A percentile compares a stretch with the other conserved stretches of the same genome.
phyloP scores from a whole-genome alignment of 169 alveolate genomes.

The Ichthyophthirius multifiliis region DNA sequence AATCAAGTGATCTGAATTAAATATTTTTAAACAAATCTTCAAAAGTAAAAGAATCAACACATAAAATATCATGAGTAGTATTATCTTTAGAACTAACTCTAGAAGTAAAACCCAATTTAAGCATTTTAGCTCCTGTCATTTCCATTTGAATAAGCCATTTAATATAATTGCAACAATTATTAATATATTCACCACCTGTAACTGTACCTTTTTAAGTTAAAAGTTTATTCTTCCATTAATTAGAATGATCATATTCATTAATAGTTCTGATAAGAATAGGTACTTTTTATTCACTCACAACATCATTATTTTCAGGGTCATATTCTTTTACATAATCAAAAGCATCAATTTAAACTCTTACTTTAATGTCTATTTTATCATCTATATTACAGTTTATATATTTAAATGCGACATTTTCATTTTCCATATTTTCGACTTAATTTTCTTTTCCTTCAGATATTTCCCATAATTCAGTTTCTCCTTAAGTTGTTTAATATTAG shows the following conservation, averaged over 20 bases:
- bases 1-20: not conserved
- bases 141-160: not conserved
- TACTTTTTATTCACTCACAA: not conserved
- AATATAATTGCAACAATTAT: not conserved
- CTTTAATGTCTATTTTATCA: not conserved
- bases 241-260: not conserved
- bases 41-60: not conserved
- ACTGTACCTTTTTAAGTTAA: not conserved
- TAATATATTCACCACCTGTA: not conserved
- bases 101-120: conserved; percentile 6
- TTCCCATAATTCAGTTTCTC: conserved; percentile 6
- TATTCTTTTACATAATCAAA: not conserved
- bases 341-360: conserved; percentile 18
- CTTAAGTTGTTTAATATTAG: not conserved
- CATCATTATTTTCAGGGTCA: not conserved
- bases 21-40: not conserved
- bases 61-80: not conserved
- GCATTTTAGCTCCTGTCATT: not conserved
- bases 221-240: not conserved
- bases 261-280: conserved; percentile 5
- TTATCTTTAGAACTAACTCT: not conserved
- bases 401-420: conserved; percentile 2
- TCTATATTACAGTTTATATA: not conserved
- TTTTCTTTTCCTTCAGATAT: not conserved
- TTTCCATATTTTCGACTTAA: not conserved